Conservation (phyloP, 495 filamentous ascomycete species). For the Hypoxylon trugodes region DNA sequence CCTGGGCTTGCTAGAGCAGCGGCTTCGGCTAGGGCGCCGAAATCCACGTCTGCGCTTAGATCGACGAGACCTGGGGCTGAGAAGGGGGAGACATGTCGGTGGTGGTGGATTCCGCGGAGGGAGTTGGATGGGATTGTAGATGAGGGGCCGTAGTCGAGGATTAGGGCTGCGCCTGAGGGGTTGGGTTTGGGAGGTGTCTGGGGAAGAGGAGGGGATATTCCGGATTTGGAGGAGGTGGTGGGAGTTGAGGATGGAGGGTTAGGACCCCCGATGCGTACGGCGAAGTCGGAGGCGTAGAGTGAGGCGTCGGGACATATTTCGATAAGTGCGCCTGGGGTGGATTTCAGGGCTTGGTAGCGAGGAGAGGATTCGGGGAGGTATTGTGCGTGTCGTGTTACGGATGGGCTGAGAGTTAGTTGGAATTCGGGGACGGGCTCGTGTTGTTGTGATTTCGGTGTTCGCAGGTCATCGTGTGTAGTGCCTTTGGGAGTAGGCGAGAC, state of each 20-base stretch:
- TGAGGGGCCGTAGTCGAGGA: slow-evolving; percentile 91
- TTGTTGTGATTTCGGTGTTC: slow-evolving; percentile 62
- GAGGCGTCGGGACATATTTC: slow-evolving; percentile 89
- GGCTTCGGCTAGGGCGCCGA: slow-evolving; percentile 81
- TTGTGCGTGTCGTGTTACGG: slow-evolving; percentile 79
- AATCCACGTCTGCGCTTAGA: slow-evolving; percentile 91
- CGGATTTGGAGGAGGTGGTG: background rate
- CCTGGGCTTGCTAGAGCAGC: slow-evolving; percentile 75
- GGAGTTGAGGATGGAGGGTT: too few species aligned
- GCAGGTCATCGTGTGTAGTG: slow-evolving; percentile 53
- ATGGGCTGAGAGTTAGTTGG: slow-evolving; percentile 76
- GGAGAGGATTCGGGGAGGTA: slow-evolving; percentile 85
- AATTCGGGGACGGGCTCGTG: slow-evolving; percentile 74
- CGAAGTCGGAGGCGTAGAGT: slow-evolving; percentile 80
- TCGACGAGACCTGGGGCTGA: slow-evolving; percentile 80
- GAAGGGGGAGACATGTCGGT: slow-evolving; percentile 79
- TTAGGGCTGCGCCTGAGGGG: slow-evolving; percentile 84
- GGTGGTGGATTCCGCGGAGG: slow-evolving; percentile 82
- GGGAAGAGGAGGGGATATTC: background rate
- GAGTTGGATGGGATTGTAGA: slow-evolving; percentile 83
- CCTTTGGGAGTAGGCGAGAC: slow-evolving; percentile 71
- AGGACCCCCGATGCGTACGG: slow-evolving; percentile 81
- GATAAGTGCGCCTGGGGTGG: slow-evolving; percentile 69
- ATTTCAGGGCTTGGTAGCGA: slow-evolving; percentile 78
- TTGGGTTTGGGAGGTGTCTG: slow-evolving; percentile 60